Evolutionary conservation across 306 rosid genomes (phyloP).

Genomic region (Erythrophleum fordii): DNA sequence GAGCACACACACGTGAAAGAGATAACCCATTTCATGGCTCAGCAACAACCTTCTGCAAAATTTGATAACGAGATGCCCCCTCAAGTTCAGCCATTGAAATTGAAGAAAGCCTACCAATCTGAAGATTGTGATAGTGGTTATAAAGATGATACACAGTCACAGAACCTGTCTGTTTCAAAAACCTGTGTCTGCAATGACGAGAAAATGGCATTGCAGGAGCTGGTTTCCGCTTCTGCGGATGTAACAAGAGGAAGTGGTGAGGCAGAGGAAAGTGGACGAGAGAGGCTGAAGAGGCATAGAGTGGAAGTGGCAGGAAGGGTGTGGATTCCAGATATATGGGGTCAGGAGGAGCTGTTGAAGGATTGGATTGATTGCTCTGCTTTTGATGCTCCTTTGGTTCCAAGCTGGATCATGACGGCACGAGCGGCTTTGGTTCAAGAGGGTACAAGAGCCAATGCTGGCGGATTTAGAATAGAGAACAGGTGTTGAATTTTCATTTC

Average conservation of each 20-base stretch:
- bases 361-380: slow-evolving; percentile 84
- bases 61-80: slow-evolving; percentile 24
- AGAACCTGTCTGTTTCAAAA: slow-evolving; percentile 26
- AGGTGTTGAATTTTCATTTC: slow-evolving; percentile 54
- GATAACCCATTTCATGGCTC: slow-evolving; percentile 41
- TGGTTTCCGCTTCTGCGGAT: not conserved
- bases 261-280: slow-evolving; percentile 62
- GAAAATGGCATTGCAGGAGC: slow-evolving; percentile 16
- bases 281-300: slow-evolving; percentile 77
- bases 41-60: slow-evolving; percentile 16
- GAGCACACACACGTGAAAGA: slow-evolving; percentile 28
- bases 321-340: slow-evolving; percentile 96
- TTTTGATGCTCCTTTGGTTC: slow-evolving; percentile 75
- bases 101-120: slow-evolving; percentile 24
- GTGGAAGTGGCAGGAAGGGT: slow-evolving; percentile 74
- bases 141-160: not conserved
- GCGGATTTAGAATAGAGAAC: slow-evolving; percentile 56
- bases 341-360: slow-evolving; percentile 83
- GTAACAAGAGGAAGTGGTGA: not conserved
- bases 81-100: slow-evolving; percentile 36
- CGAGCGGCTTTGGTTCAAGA: slow-evolving; percentile 70
- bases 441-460: slow-evolving; percentile 53
- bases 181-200: not conserved
- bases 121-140: not conserved
- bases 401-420: slow-evolving; percentile 64